Base-by-base conservation (phyloP, 164 flowering plant genomes). In the Annona cherimola region DNA sequence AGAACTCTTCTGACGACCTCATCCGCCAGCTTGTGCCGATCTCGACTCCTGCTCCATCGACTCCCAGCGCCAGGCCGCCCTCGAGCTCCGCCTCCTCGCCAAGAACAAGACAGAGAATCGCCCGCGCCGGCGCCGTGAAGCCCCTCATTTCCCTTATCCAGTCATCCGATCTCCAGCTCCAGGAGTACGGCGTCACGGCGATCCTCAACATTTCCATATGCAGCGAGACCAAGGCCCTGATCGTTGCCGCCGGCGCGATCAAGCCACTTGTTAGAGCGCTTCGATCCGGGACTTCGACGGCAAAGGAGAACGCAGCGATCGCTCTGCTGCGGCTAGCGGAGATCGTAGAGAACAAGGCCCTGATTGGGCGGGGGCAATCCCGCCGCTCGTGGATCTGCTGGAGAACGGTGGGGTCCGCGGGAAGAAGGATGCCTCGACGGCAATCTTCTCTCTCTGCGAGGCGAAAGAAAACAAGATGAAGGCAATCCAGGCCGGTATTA, bases 301-400 rank as follows among this genome's bases (percentile, higher is more conserved):
- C 96, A 6, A 84, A 80, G 69, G 97, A 94, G 81, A 94, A 91
- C 88, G 82, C 98, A 0, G 98, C 98, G 2, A 91, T 96, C 66
- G 94, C 98, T 64, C 84, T 94, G 64, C 87, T 91, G 8, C 84
- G 96, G 8, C 83, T 94, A 4, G 86, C 96, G 40, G 90, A 88
- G 62, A 6, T 82, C 0, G 96, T 89, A 57, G 90, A 88, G 72
- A 82, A 83, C 79, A 91, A 90, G 79, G 45, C 64, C 26, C 73
- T 80, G 12, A 91, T 91, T 77, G 98, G 98, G 18, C 94, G 1
- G 97, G 98, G n/a, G 96, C 97, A 68, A 85, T 94, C 63, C 89
- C 90, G 39, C 80, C 73, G 2, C 86, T 94, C 19, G 95, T 94
- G 63, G 76, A 79, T 43, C 82, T 94, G 18, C 76, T 94, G 9